These are phyloP conservation scores for Aspergillus panamensis DNA, from an alignment of 495 filamentous ascomycete species.

Conservation along the genomic window DNA sequence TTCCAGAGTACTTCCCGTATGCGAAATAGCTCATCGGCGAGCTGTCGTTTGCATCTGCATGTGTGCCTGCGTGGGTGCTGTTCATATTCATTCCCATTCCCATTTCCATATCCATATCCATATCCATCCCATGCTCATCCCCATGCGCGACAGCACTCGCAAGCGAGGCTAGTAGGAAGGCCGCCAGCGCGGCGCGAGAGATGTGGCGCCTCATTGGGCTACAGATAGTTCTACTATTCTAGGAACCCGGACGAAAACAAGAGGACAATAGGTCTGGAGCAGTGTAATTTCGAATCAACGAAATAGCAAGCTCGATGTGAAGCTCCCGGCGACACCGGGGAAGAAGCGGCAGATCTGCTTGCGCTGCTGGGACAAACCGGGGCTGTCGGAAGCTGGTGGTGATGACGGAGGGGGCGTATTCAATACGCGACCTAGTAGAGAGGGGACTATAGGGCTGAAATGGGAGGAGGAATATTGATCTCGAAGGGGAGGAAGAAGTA, in stretches of 20 bases:
- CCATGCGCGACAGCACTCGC: slow-evolving; percentile 38
- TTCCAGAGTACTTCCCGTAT: slow-evolving; percentile 58
- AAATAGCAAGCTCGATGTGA: neutral
- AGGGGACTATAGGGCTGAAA: slow-evolving; percentile 16
- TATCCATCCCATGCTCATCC: slow-evolving; percentile 34
- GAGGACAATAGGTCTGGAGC: neutral
- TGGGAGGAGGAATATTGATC: slow-evolving; percentile 5
- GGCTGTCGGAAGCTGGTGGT: slow-evolving; percentile 7
- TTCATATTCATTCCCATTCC: slow-evolving; percentile 42
- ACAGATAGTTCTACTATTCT: slow-evolving; percentile 9
- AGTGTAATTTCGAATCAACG: slow-evolving; percentile 1
- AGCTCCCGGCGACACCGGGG: neutral
- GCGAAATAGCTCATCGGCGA: slow-evolving; percentile 69
- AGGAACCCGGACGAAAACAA: neutral
- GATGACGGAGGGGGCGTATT: slow-evolving; percentile 4
- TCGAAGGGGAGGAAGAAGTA: slow-evolving; percentile 7
- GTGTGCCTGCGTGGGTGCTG: slow-evolving; percentile 33
- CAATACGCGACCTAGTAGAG: neutral
- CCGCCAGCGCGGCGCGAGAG: slow-evolving; percentile 31
- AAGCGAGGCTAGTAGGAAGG: slow-evolving; percentile 31
- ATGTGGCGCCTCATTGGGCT: slow-evolving; percentile 27
- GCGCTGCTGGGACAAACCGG: neutral
- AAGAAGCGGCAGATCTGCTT: no score
- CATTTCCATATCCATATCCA: slow-evolving; percentile 33
- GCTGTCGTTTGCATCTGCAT: slow-evolving; percentile 20